Conservation (phyloP, 148 eudicot species). For the Selenicereus undatus region DNA sequence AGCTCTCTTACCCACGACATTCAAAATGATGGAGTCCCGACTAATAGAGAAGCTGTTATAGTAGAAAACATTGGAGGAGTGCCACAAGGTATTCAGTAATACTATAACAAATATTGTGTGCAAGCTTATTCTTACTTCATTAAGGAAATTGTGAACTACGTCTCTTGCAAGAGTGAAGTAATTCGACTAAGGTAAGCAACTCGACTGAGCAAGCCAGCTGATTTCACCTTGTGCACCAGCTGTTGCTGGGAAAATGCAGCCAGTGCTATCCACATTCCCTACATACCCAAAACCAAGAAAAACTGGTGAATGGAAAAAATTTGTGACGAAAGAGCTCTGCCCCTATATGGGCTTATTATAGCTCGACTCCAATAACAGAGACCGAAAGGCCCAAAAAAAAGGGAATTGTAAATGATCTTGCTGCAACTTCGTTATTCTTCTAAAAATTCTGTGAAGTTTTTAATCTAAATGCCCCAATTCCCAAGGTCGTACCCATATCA, state of each 20-base stretch:
- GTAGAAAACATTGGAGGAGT: not conserved
- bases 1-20: conserved; percentile 49
- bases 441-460: not conserved
- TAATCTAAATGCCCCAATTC: not conserved
- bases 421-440: not conserved
- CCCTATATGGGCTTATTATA: no score
- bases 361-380: no score
- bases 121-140: conserved; percentile 36
- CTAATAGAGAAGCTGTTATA: conserved; percentile 40
- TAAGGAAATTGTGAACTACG: conserved; percentile 46
- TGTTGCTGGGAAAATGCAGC: conserved; percentile 47
- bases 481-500: not conserved
- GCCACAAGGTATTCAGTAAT: not conserved
- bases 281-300: not conserved
- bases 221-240: conserved; percentile 39
- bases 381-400: no score
- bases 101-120: not conserved
- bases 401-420: no score
- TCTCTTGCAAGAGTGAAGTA: conserved; percentile 52
- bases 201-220: conserved; percentile 56
- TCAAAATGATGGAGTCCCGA: conserved; percentile 49
- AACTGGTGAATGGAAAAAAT: not conserved
- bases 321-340: no score
- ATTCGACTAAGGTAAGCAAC: conserved; percentile 52
- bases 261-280: conserved; percentile 58